Evolutionary conservation across 805 yeast species (phyloP).

Genomic region (Saccharomycodes ludwigii): DNA sequence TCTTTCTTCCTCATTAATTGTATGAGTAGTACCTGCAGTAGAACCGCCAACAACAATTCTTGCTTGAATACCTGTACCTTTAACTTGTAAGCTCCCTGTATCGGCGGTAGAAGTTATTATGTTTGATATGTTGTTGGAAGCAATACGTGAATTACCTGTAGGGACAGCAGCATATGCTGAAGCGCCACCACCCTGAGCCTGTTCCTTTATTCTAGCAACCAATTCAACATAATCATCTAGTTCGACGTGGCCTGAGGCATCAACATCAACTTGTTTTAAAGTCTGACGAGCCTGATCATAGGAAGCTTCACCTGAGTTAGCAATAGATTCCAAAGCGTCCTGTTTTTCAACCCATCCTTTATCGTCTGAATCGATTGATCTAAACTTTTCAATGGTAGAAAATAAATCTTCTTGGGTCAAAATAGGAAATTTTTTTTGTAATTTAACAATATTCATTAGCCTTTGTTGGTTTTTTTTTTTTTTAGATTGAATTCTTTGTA

Average conservation of each 20-base stretch:
- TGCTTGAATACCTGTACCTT: slow-evolving; percentile 48
- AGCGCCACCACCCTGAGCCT: slow-evolving; percentile 12
- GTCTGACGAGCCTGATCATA: slow-evolving; percentile 94
- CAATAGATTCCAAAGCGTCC: slow-evolving; percentile 72
- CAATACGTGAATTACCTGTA: slow-evolving; percentile 9
- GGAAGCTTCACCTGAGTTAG: slow-evolving; percentile 65
- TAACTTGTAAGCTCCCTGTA: slow-evolving; percentile 30
- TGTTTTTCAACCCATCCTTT: slow-evolving; percentile 92
- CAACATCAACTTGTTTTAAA: slow-evolving; percentile 79
- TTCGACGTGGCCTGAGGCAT: slow-evolving; percentile 95
- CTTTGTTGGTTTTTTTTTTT: background rate
- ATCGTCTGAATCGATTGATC: slow-evolving; percentile 78
- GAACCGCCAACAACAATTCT: slow-evolving; percentile 76
- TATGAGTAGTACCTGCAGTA: slow-evolving; percentile 87
- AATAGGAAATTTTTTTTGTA: slow-evolving; percentile 73
- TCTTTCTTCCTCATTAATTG: slow-evolving; percentile 95
- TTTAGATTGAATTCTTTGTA: background rate
- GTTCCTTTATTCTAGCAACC: slow-evolving; percentile 61
- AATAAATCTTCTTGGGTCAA: slow-evolving; percentile 81
- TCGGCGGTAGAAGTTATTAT: slow-evolving; percentile 21
- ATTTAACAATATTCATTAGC: slow-evolving; percentile 59
- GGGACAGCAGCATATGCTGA: slow-evolving; percentile 12
- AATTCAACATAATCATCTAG: slow-evolving; percentile 86
- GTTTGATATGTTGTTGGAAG: slow-evolving; percentile 15
- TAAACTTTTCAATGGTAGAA: slow-evolving; percentile 72